Evolutionary conservation across 768 basidiomycete genomes (phyloP).

Genomic region (Antrodiella citrinella): DNA sequence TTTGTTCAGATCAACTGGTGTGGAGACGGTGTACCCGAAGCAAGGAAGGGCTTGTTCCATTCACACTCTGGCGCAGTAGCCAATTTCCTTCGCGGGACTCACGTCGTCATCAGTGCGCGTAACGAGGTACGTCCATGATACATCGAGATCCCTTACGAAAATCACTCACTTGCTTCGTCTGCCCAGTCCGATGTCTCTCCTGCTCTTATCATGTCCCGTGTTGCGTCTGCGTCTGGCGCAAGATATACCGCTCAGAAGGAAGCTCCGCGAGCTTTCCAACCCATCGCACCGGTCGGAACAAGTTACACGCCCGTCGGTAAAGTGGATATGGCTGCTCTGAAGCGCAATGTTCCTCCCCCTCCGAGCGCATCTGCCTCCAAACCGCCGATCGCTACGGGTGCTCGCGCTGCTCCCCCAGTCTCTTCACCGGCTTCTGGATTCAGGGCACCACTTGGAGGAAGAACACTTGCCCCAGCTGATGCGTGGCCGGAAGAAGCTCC

Average conservation of each 20-base stretch:
- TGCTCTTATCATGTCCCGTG: conserved; percentile 70
- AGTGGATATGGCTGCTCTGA: conserved; percentile 58
- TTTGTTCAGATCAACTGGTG: conserved; percentile 97
- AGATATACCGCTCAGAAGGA: conserved; percentile 85
- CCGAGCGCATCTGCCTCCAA: conserved; percentile 13
- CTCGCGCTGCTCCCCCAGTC: conserved; percentile 41
- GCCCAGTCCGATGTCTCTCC: conserved; percentile 73
- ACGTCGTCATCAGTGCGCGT: conserved; percentile 80
- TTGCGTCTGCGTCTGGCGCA: conserved; percentile 86
- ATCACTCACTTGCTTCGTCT: background rate
- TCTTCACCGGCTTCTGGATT: conserved; percentile 14
- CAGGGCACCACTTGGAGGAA: conserved; percentile 17
- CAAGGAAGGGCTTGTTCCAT: conserved; percentile 88
- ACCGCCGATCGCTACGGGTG: conserved; percentile 32
- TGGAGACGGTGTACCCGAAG: conserved; percentile 91
- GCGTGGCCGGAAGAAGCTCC: conserved; percentile 52
- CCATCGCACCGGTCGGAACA: conserved; percentile 76
- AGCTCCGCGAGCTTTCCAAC: conserved; percentile 59
- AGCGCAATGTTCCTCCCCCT: conserved; percentile 15
- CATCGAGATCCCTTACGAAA: no score
- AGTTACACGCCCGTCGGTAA: conserved; percentile 70
- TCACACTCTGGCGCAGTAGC: conserved; percentile 78
- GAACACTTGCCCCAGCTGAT: conserved; percentile 34
- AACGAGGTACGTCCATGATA: conserved; percentile 70
- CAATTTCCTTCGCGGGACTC: conserved; percentile 72